Evolutionary conservation across 192 early-diverging fungal species (phyloP), one percentile per base, ranked within the genome.

Genomic region (Chytriomyces sp.): DNA sequence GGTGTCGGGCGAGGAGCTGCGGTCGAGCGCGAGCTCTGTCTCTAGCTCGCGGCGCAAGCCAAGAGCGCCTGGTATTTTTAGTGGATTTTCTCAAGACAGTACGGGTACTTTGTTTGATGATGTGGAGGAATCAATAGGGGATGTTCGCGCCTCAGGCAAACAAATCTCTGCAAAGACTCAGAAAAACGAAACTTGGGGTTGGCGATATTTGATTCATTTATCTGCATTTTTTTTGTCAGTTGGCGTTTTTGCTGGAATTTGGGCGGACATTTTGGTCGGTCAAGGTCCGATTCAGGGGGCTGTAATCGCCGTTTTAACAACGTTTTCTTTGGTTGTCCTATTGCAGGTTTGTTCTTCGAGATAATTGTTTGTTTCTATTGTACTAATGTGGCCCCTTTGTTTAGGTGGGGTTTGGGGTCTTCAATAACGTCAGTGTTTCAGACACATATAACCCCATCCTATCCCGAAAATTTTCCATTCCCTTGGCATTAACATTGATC

Each of bases 261-360:
- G 68, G 68, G 32, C 14, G 5, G 68, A 70, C 30, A 56, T 41
- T 38, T 14, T 70, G n/a, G 68, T 33, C 22, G 68, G 68, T 40
- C 7, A 56, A n/a, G 68, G 68, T 14, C 56, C 56, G 5, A 44
- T 59, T 4, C 5, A 41, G 52, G 68, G 36, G 30, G 3, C n/a
- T 22, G 36, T 59, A 14, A 70, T 38, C 5, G 53, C 55, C 8
- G 32, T 40, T 4, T 22, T 70, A 10, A 5, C 59, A 25, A 36
- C 56, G 36, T 70, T 70, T 40, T 70, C 68, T 5, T 7, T 59
- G 14, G 26, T 70, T 4, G 34, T 70, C 6, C n/a, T 70, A 3
- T n/a, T 70, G 30, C 68, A 70, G 56, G 68, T 56, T 7, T 61
- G n/a, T 12, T 49, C n/a, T 49, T 49, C n/a, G n/a, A 49, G n/a